Percentiles rank a stretch among this genome's conserved stretches.
These are phyloP conservation scores for Penicillium hesseltinei DNA, from an alignment of 2,329 filamentous ascomycete species.

Conservation along the genomic window DNA sequence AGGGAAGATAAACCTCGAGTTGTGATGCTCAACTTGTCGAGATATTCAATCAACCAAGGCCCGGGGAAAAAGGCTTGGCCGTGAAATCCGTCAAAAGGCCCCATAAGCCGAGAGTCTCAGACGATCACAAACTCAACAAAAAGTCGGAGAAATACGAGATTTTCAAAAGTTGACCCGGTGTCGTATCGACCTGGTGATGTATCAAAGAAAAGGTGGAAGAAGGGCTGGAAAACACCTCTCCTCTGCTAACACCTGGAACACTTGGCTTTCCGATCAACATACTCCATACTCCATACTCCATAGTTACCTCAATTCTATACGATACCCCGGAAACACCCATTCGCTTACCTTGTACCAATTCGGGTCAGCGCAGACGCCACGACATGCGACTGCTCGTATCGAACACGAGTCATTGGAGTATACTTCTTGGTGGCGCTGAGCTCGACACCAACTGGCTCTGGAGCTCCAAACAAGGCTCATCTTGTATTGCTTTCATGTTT, in stretches of 20 bases:
- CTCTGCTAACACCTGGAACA: too few species aligned
- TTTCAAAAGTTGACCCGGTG: too few species aligned
- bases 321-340: conserved; percentile 6
- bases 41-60: neutral
- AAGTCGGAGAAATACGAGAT: neutral
- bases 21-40: neutral
- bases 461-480: conserved; percentile 8
- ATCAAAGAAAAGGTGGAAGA: neutral
- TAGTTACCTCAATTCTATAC: neutral
- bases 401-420: conserved; percentile 6
- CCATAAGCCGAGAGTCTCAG: neutral
- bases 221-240: neutral
- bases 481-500: neutral
- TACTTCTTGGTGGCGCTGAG: conserved; percentile 4
- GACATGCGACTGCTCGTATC: conserved; percentile 19
- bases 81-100: neutral
- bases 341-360: conserved; percentile 23
- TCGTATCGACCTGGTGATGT: neutral
- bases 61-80: neutral
- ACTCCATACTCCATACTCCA: too few species aligned
- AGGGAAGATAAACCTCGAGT: neutral
- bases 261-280: neutral
- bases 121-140: neutral
- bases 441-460: neutral
- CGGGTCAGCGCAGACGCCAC: conserved; percentile 13